Conservation (phyloP, 345 rosid genomes). For the Citrus trifoliata region DNA sequence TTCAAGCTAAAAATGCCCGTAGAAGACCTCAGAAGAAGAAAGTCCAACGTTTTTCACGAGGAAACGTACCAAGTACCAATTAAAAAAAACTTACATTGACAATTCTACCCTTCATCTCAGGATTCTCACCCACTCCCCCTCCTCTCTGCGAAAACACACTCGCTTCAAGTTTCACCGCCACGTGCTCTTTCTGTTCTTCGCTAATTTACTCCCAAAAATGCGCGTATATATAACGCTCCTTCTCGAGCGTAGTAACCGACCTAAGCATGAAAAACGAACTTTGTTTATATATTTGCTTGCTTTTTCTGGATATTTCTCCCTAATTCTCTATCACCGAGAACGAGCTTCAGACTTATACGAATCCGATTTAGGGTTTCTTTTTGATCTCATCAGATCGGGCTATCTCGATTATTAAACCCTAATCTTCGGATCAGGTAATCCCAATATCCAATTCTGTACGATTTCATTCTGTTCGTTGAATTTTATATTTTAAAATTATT, state of each 20-base stretch:
- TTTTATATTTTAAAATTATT: no score
- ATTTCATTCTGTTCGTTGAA: neutral
- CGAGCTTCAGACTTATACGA: conserved; percentile 22
- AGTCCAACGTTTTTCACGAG: neutral
- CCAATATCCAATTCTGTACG: neutral
- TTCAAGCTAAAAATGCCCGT: no score
- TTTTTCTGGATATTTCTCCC: no score
- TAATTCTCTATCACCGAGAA: neutral
- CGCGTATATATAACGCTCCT: neutral
- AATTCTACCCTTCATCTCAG: neutral
- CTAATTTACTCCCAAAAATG: neutral
- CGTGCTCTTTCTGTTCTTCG: neutral
- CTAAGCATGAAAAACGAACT: neutral
- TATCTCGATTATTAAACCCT: conserved; percentile 23
- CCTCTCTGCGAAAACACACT: neutral
- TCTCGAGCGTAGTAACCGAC: conserved; percentile 1
- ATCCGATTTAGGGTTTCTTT: conserved; percentile 26
- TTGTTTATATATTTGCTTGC: neutral
- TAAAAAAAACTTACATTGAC: neutral
- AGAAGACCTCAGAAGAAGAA: no score
- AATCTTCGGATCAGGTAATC: conserved; percentile 35
- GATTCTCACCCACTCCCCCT: neutral
- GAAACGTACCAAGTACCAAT: neutral
- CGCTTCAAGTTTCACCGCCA: neutral
- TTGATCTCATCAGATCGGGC: neutral